Evolutionary conservation across 2,329 filamentous ascomycete species (phyloP).

Genomic region (Colletotrichum musae): DNA sequence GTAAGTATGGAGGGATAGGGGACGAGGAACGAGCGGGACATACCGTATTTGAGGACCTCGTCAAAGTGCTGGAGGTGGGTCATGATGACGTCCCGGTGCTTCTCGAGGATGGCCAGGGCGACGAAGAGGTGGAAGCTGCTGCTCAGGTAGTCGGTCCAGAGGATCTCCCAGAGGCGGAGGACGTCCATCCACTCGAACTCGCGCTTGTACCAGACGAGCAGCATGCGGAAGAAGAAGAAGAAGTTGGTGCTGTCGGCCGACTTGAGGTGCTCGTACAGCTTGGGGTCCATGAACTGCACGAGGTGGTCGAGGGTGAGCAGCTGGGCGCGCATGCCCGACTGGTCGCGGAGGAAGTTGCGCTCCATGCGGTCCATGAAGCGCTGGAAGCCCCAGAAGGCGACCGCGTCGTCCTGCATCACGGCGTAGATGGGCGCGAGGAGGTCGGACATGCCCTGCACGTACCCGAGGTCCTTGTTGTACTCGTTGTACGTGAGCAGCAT

Average conservation of each 20-base stretch:
- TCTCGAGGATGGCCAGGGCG: slow-evolving; percentile 93
- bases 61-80: slow-evolving; percentile 94
- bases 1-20: slow-evolving; percentile 28
- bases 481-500: slow-evolving; percentile 99
- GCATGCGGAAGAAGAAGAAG: slow-evolving; percentile 99
- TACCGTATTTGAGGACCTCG: slow-evolving; percentile 96
- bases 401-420: slow-evolving; percentile 95
- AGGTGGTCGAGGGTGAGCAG: slow-evolving; percentile 93
- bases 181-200: slow-evolving; percentile 94
- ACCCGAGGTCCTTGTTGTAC: slow-evolving; percentile 94
- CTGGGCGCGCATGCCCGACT: slow-evolving; percentile 95
- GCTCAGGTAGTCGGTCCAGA: slow-evolving; percentile 94
- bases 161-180: slow-evolving; percentile 87
- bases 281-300: slow-evolving; percentile 96
- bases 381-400: slow-evolving; percentile 97
- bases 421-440: slow-evolving; percentile 96
- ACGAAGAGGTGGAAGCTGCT: slow-evolving; percentile 96
- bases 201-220: slow-evolving; percentile 98
- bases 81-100: slow-evolving; percentile 97
- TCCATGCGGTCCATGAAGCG: slow-evolving; percentile 99
- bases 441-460: slow-evolving; percentile 99
- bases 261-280: slow-evolving; percentile 91
- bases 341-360: slow-evolving; percentile 94
- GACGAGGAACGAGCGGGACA: slow-evolving; percentile 49
- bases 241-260: slow-evolving; percentile 97